Evolutionary conservation across 352 stramenopile genomes (phyloP).

Genomic region (Phytophthora constricta): DNA sequence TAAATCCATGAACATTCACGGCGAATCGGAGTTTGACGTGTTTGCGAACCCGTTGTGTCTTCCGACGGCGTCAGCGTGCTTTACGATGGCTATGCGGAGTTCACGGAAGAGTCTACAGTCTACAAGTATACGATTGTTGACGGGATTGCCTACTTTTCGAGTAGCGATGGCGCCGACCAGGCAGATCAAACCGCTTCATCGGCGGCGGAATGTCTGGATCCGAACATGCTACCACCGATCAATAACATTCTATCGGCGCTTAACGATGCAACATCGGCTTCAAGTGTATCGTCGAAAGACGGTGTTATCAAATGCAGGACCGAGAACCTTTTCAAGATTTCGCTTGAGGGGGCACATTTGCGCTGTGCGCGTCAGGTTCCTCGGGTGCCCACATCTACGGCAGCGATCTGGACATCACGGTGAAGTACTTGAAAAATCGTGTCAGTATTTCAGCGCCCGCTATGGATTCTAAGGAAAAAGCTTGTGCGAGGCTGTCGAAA

Average conservation of each 20-base stretch:
- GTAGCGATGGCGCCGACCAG: constrained; percentile 8
- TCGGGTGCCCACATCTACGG: constrained; percentile 29
- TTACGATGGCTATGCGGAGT: constrained; percentile 45
- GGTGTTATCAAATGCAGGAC: constrained; percentile 35
- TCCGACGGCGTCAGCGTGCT: constrained; percentile 29
- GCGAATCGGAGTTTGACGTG: constrained; percentile 40
- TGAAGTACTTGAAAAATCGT: constrained; percentile 31
- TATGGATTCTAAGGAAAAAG: constrained; percentile 6
- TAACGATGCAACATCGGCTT: constrained; percentile 24
- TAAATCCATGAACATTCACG: constrained; percentile 42
- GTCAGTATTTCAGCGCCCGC: constrained; percentile 30
- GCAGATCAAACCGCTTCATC: constrained; percentile 3
- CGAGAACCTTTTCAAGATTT: constrained; percentile 43
- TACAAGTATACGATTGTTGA: constrained; percentile 44
- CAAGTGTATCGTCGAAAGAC: constrained; percentile 15
- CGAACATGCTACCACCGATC: constrained; percentile 33
- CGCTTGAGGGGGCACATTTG: constrained; percentile 37
- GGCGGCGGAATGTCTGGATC: constrained; percentile 29
- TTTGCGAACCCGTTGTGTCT: constrained; percentile 45
- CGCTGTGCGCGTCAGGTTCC: constrained; percentile 34
- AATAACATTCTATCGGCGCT: constrained; percentile 34
- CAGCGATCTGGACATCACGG: constrained; percentile 38
- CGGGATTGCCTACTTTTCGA: constrained; percentile 41
- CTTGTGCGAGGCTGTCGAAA: constrained; percentile 23
- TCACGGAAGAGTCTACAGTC: constrained; percentile 27